phyloP scores from a whole-genome alignment of 257 asterid species.

The Nicotiana tomentosiformis region DNA sequence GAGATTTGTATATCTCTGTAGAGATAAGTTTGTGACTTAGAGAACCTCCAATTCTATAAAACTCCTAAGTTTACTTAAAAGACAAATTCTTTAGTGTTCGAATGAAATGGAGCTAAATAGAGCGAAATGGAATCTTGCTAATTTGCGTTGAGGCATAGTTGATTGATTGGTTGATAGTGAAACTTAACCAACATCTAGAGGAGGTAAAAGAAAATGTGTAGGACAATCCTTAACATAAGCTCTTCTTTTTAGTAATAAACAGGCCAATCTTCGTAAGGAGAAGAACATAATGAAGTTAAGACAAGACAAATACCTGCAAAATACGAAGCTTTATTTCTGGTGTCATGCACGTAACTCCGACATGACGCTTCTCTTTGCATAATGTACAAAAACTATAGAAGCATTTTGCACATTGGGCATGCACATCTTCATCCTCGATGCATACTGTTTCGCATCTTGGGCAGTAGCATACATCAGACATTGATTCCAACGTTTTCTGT shows the following conservation, averaged over 20 bases:
- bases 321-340: conserved; percentile 66
- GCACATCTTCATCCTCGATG: conserved; percentile 70
- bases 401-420: conserved; percentile 87
- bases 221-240: not conserved
- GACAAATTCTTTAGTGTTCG: not conserved
- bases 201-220: not conserved
- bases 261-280: not conserved
- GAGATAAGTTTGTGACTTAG: not conserved
- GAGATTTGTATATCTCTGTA: not conserved
- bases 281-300: not conserved
- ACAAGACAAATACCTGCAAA: conserved; percentile 46
- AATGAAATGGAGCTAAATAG: not conserved
- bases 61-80: not conserved
- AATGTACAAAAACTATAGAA: conserved; percentile 83
- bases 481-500: conserved; percentile 73
- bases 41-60: not conserved
- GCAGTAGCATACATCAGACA: conserved; percentile 84
- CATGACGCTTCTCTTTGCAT: conserved; percentile 74
- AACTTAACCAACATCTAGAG: not conserved
- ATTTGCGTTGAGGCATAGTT: not conserved
- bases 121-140: not conserved
- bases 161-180: not conserved
- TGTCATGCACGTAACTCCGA: conserved; percentile 71
- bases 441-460: conserved; percentile 94
- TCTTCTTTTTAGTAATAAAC: not conserved